Conservation (phyloP, 2,329 filamentous ascomycete genomes). For the Seiridium cupressi region DNA sequence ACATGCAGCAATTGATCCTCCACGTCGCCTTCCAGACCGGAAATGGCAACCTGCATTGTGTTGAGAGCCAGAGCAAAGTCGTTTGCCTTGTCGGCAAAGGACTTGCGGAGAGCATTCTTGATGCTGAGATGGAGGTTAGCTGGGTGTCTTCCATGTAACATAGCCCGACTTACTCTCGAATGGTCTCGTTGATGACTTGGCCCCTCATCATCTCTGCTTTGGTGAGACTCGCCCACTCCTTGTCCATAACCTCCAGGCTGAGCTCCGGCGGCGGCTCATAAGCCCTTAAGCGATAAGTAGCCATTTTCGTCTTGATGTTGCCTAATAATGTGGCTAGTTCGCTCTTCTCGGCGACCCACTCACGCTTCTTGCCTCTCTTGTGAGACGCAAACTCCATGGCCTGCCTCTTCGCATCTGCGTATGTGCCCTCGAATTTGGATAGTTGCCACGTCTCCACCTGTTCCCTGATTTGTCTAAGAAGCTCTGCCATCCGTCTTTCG, state of each 20-base stretch:
- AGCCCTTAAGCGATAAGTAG: constrained; percentile 85
- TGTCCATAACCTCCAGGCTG: constrained; percentile 77
- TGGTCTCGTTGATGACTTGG: constrained; percentile 96
- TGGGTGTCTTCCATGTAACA: constrained; percentile 5
- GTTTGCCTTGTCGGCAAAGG: constrained; percentile 97
- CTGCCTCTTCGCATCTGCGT: constrained; percentile 87
- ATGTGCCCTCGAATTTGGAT: constrained; percentile 85
- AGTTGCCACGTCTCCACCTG: constrained; percentile 77
- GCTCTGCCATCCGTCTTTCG: constrained; percentile 82
- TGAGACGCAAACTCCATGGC: constrained; percentile 79
- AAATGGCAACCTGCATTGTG: constrained; percentile 91
- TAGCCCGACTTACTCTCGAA: constrained; percentile 69
- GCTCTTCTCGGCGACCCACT: constrained; percentile 97
- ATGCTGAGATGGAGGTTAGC: constrained; percentile 56
- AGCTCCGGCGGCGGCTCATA: constrained; percentile 88
- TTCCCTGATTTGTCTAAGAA: constrained; percentile 71
- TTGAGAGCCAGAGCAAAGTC: constrained; percentile 95
- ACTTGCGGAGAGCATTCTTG: constrained; percentile 89
- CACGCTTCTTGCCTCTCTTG: constrained; percentile 85
- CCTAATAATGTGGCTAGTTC: constrained; percentile 89
- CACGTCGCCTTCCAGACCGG: constrained; percentile 93
- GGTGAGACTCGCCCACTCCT: constrained; percentile 77
- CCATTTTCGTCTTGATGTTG: constrained; percentile 98
- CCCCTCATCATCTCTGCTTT: constrained; percentile 84
- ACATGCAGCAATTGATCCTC: constrained; percentile 93